Evolutionary conservation across 2,329 filamentous ascomycete species (phyloP), one percentile per base, ranked within the genome.

Genomic region (Emericellopsis cladophorae): DNA sequence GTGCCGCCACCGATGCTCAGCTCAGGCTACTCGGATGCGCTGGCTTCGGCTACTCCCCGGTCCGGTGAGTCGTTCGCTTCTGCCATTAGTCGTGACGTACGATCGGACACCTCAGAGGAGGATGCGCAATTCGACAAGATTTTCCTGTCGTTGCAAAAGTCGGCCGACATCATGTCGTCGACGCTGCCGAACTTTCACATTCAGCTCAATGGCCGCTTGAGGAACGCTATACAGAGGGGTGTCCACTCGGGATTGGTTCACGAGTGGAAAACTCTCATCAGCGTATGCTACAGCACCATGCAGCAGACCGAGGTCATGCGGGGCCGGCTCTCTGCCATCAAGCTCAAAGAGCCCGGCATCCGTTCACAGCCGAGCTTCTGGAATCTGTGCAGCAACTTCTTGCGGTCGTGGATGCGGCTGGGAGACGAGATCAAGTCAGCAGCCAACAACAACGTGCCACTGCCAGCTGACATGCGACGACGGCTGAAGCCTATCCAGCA

Each of bases 121-220:
- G 87, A 94, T 50, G 72, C 75, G 14, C 73, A 80, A 23, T 95
- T 95, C 49, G 89, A 94, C 46, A 76, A 70, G 45, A 86, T 95
- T 18, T 94, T 85, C 62, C 55, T 87, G 29, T 82, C 83, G 36
- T 66, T 95, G 21, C 79, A 81, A 36, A 74, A 72, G 41, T 84
- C 86, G 1, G 81, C 83, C 16, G 83, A 88, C 38, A 67, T 85
- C 38, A 80, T 87, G 23, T 71, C 84, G 48, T 75, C 76, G 34
- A 79, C 79, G 2, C 65, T 95, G 22, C 87, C 87, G 1, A 67
- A 67, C 42, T 79, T 86, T 46, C 77, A 79, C 45, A 68, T 67
- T 39, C 81, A 88, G 46, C 79, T 92, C 45, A 61, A 69, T 24
- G 66, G 68, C 9, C 76, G 76, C 6, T 71, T 84, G 44, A 74